Conservation (phyloP, 2,329 filamentous ascomycete species). For the Pseudogymnoascus verrucosus region DNA sequence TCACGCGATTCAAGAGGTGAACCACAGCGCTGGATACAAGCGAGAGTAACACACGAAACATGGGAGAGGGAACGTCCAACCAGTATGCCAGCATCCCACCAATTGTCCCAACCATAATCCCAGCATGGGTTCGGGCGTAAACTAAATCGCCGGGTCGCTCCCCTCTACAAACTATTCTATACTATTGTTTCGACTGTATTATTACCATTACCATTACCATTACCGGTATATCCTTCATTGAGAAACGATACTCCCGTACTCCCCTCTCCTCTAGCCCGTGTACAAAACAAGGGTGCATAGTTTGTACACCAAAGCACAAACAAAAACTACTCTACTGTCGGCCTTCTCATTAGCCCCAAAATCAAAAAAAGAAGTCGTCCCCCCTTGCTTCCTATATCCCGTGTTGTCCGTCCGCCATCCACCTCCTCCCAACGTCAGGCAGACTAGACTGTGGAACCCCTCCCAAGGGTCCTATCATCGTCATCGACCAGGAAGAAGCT, state of each 20-base stretch:
- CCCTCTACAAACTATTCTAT: not conserved
- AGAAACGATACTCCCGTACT: not conserved
- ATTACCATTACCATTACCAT: not conserved
- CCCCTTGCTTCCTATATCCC: constrained; percentile 4
- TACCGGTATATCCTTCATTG: not conserved
- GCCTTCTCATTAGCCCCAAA: constrained; percentile 2
- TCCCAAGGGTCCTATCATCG: not conserved
- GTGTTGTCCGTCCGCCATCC: not conserved
- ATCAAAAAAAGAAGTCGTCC: not conserved
- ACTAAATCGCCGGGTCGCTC: not conserved
- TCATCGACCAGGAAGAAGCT: constrained; percentile 5
- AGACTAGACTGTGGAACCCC: not conserved
- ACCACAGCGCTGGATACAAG: not conserved
- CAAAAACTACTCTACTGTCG: not conserved
- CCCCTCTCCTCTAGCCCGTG: not conserved
- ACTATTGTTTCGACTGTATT: not conserved
- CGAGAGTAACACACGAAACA: not conserved
- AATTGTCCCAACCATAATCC: not conserved
- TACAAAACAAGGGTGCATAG: constrained; percentile 1
- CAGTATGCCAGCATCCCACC: too few relatives aligned
- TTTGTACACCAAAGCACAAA: not conserved
- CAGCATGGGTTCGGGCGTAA: not conserved
- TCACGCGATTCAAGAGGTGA: constrained; percentile 1
- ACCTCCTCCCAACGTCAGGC: constrained; percentile 1
- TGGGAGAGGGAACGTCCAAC: not conserved